Conservation (phyloP, 164 flowering plant species). For the Sextonia rubra region DNA sequence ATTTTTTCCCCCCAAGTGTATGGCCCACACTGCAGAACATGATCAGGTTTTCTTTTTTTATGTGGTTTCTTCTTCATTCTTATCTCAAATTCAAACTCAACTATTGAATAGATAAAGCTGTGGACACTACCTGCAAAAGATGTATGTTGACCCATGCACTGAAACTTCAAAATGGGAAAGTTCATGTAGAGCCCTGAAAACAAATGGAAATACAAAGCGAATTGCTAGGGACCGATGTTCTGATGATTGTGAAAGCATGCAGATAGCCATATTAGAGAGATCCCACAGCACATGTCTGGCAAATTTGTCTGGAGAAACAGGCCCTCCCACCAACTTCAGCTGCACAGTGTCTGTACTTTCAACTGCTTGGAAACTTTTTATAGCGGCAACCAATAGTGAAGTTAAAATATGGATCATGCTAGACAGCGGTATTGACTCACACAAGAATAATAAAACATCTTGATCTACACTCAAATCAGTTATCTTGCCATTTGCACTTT, state of each 20-base stretch:
- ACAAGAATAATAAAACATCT: conserved; percentile 12
- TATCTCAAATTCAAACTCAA: not conserved
- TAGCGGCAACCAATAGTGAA: conserved; percentile 45
- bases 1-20: not conserved
- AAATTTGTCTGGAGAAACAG: conserved; percentile 30
- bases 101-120: not conserved
- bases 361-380: conserved; percentile 23
- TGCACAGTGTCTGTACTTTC: conserved; percentile 8
- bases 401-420: conserved; percentile 59
- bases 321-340: conserved; percentile 21
- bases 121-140: conserved; percentile 43
- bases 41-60: too few species aligned
- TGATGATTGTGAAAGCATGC: conserved; percentile 50
- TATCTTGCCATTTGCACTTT: conserved; percentile 10
- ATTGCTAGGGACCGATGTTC: conserved; percentile 66
- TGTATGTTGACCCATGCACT: conserved; percentile 25
- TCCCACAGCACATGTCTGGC: conserved; percentile 55
- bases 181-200: conserved; percentile 54
- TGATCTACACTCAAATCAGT: conserved; percentile 15
- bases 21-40: not conserved
- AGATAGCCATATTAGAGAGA: conserved; percentile 49
- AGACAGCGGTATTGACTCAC: conserved; percentile 38
- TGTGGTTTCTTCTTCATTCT: not conserved
- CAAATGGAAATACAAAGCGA: conserved; percentile 53
- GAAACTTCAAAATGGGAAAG: conserved; percentile 33